Base-by-base conservation (phyloP, 805 yeast genomes). In the Yamadazyma takamatsuzukensis region DNA sequence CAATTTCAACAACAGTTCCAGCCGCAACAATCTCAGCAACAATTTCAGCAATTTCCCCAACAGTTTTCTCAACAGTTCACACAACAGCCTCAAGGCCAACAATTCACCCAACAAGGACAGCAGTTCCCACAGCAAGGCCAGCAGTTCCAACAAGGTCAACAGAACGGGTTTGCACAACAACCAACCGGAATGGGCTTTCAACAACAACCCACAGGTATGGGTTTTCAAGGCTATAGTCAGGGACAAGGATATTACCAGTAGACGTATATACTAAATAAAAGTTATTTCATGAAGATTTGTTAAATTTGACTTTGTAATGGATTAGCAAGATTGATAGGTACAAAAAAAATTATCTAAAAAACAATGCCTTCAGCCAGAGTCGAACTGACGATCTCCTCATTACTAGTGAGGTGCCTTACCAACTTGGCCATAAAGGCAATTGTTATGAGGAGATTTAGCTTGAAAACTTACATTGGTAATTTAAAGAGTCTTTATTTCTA, bases 351-450 rank as follows among this genome's bases (percentile, higher is more conserved):
- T 36, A 27, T 25, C 15, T 24, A 34, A 47, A 47, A 41, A 42
- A 32, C 19, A 18, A 34, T 50, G 56, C 55, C 55, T 50, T 44
- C 54, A 50, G 53, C 51, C 55, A 53, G 49, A 51, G 44, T 53
- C 49, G 54, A 51, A 49, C 51, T 47, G 52, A 44, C 52, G 51
- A 46, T 51, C 56, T 49, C 58, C 54, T 51, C 56, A 49, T 51
- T 52, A 49, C 56, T 51, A 51, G 58, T 51, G 56, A 53, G 54
- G 56, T 49, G 57, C 57, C 54, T 51, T 53, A 51, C 56, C 57
- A 53, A 51, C 56, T 53, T 51, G 56, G 58, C 58, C 57, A 52
- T 51, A 53, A 48, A 52, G 56, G 57, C 54, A 25, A 4, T 21
- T 27, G 8, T 13, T 23, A 16, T 22, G 14, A 14, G 21, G n/a